Evolutionary conservation across 345 rosid genomes (phyloP).

Genomic region (Euphorbia pulcherrima): DNA sequence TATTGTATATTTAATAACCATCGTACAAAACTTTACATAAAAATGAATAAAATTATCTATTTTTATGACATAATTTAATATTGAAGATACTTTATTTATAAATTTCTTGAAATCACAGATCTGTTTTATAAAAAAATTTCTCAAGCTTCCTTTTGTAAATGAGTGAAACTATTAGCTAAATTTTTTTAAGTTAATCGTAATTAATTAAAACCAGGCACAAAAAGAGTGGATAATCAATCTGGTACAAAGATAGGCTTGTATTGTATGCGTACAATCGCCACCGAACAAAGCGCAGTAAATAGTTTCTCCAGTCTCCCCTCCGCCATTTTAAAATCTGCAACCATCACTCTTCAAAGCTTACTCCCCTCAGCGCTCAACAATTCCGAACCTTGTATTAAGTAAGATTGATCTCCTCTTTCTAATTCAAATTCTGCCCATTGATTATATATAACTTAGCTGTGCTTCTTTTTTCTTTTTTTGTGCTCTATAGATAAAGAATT

Average conservation of each 20-base stretch:
- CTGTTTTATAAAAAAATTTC: no score
- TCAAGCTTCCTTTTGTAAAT: no score
- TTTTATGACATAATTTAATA: no score
- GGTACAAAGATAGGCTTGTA: not conserved
- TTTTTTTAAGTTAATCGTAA: no score
- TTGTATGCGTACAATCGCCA: not conserved
- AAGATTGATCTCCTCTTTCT: not conserved
- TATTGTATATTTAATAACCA: no score
- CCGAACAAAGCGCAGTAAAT: not conserved
- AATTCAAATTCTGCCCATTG: not conserved
- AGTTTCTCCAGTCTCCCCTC: constrained; percentile 3
- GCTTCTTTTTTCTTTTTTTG: not conserved
- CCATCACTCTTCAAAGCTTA: not conserved
- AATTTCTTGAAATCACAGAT: no score
- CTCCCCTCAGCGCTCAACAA: not conserved
- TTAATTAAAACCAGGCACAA: not conserved
- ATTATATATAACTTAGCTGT: not conserved
- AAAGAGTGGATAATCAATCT: not conserved
- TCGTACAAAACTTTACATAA: no score
- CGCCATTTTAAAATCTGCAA: not conserved
- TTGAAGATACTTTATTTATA: no score
- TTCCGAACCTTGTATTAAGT: constrained; percentile 2
- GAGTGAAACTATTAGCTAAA: no score
- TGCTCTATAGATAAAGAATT: no score
- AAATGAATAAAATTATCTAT: no score